A percentile compares a stretch with the other conserved stretches of the same genome.
Evolutionary conservation across 1,139 yeast genomes (phyloP).

Genomic region (Yamadazyma dushanensis): DNA sequence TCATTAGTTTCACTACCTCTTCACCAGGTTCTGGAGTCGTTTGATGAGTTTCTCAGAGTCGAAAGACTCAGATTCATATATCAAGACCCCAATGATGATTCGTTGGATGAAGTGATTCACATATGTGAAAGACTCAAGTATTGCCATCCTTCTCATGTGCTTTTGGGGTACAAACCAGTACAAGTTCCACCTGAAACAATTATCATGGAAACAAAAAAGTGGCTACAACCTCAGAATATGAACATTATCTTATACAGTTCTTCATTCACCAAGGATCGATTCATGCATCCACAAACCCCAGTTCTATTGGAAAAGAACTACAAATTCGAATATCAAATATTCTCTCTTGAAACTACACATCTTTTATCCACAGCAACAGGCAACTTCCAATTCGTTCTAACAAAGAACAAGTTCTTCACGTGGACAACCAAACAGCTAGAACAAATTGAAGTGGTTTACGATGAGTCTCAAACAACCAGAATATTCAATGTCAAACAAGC

Average conservation of each 20-base stretch:
- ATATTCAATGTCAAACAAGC: constrained; percentile 8
- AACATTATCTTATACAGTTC: constrained; percentile 11
- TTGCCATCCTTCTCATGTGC: constrained; percentile 8
- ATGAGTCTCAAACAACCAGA: not conserved
- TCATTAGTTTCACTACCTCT: not conserved
- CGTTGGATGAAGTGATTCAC: constrained; percentile 11
- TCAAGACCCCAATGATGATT: constrained; percentile 8
- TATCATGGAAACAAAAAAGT: constrained; percentile 9
- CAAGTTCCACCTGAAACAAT: constrained; percentile 7
- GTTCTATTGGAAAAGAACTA: constrained; percentile 18
- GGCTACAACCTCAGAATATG: constrained; percentile 12
- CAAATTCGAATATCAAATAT: constrained; percentile 19
- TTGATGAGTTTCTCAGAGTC: constrained; percentile 11
- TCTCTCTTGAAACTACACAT: constrained; percentile 9
- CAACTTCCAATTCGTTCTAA: not conserved
- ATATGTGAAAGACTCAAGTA: constrained; percentile 12
- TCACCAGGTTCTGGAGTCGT: not conserved
- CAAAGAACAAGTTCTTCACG: not conserved
- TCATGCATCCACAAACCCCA: not conserved
- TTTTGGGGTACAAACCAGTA: constrained; percentile 13
- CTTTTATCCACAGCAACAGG: not conserved
- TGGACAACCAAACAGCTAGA: not conserved
- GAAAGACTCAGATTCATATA: constrained; percentile 13
- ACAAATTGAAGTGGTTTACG: not conserved
- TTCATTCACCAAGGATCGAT: not conserved